Base-by-base conservation (phyloP, 768 basidiomycete species). In the Mycena rosella region DNA sequence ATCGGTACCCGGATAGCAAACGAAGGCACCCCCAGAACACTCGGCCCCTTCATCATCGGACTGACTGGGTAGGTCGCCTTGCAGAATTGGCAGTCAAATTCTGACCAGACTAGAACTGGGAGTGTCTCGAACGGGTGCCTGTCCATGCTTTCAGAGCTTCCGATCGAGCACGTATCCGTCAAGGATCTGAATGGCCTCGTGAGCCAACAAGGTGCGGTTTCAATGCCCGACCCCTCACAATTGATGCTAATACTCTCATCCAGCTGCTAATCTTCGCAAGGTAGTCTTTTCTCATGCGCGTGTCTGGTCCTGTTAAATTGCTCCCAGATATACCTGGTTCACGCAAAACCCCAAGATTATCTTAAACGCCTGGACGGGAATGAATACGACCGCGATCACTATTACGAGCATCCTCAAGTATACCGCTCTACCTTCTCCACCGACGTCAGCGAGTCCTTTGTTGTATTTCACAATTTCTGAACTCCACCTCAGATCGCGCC, bases 51-150 rank as follows among this genome's bases (percentile, higher is more conserved):
- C 38, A 85, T 96, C 0, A 86, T 96, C 57, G 92, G 94, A 20
- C 74, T 96, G 48, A 96, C 95, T 26, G 95, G 95, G 93, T 94
- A 75, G 54, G 84, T n/a, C 74, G 0, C 40, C 26, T 63, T 59
- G n/a, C 13, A 11, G 44, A 56, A 1, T 36, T 34, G 51, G 51
- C 26, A 66, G 52, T 36, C 60, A 13, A 55, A 32, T 40, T 60
- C 30, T 51, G 24, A 52, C 32, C 5, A 51, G 26, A 34, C 36
- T 57, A 95, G 95, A 14, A 87, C 82, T 3, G 96, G 96, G 15
- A 93, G 95, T 59, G 96, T 98, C 0, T 85, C 95, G 0, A 81
- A 89, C 69, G 96, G 96, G 10, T 89, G 89, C 29, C 81, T 93
- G 14, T 89, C 88, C 13, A 91, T 94, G 67, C 79, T 97, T 6